Conservation (phyloP, 2,329 filamentous ascomycete genomes). For the Fusarium sp. region DNA sequence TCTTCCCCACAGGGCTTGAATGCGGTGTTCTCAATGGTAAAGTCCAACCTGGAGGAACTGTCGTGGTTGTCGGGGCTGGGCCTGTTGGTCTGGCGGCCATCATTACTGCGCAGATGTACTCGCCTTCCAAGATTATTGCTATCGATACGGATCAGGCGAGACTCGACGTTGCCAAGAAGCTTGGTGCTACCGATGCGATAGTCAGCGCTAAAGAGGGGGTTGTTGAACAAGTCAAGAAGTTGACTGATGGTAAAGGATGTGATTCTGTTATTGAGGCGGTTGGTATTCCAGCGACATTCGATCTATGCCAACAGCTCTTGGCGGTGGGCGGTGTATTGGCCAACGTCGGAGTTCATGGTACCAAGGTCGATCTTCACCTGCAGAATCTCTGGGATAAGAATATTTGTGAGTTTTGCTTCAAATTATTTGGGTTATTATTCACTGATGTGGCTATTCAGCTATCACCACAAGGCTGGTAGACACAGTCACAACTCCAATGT, state of each 20-base stretch:
- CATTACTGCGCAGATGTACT: constrained; percentile 69
- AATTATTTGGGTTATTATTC: too few species aligned
- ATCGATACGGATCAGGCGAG: constrained; percentile 66
- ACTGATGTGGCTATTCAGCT: constrained; percentile 43
- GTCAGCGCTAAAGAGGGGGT: constrained; percentile 56
- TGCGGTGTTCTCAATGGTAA: constrained; percentile 67
- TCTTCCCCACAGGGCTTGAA: constrained; percentile 70
- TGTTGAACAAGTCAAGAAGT: constrained; percentile 55
- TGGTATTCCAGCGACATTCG: constrained; percentile 67
- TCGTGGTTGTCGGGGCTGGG: constrained; percentile 69
- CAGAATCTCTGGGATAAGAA: constrained; percentile 69
- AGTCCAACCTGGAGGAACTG: constrained; percentile 65
- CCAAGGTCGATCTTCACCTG: constrained; percentile 65
- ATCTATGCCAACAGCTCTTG: constrained; percentile 67
- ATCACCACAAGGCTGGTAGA: constrained; percentile 66
- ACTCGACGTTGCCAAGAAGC: constrained; percentile 60
- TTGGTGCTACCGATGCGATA: constrained; percentile 65
- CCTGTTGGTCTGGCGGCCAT: constrained; percentile 69
- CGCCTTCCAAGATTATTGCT: constrained; percentile 65
- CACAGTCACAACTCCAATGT: constrained; percentile 63
- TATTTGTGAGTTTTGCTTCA: constrained; percentile 58
- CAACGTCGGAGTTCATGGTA: constrained; percentile 72
- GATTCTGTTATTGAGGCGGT: constrained; percentile 73
- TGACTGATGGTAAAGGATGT: constrained; percentile 67
- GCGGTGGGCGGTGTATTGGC: constrained; percentile 68